phyloP scores from a whole-genome alignment of 345 rosid genomes.

The Rhizophora apiculata region DNA sequence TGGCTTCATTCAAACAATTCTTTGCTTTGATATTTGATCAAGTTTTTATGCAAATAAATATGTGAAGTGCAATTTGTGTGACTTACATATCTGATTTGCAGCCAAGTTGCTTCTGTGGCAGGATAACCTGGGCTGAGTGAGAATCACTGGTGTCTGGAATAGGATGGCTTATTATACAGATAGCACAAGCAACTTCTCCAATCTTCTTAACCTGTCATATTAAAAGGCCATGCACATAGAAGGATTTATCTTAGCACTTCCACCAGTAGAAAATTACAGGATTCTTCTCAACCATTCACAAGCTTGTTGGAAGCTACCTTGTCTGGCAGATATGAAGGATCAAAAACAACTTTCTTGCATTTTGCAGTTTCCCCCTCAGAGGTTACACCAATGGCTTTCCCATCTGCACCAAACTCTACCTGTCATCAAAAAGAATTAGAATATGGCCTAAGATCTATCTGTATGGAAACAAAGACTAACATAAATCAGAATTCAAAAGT shows the following conservation, averaged over 20 bases:
- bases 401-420: slow-evolving; percentile 72
- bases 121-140: slow-evolving; percentile 87
- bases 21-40: too few species aligned
- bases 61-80: not conserved
- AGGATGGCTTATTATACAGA: slow-evolving; percentile 93
- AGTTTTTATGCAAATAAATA: not conserved
- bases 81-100: slow-evolving; percentile 88
- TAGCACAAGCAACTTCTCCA: slow-evolving; percentile 90
- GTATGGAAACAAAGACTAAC: too few species aligned
- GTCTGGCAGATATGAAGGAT: slow-evolving; percentile 74
- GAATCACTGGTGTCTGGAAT: slow-evolving; percentile 77
- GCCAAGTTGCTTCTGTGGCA: slow-evolving; percentile 91
- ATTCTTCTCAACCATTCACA: not conserved
- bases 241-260: not conserved
- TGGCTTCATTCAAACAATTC: too few species aligned
- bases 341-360: slow-evolving; percentile 89
- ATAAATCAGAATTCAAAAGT: too few species aligned
- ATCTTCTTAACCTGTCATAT: slow-evolving; percentile 69
- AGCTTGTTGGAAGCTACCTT: slow-evolving; percentile 44
- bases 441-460: not conserved
- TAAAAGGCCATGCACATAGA: not conserved
- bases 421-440: slow-evolving; percentile 18
- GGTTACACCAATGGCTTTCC: slow-evolving; percentile 75
- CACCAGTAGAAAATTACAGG: not conserved
- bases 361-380: slow-evolving; percentile 90